Evolutionary conservation across 2,329 filamentous ascomycete genomes (phyloP), one percentile per base, ranked within the genome.

Genomic region (Tolypocladium amazonense): DNA sequence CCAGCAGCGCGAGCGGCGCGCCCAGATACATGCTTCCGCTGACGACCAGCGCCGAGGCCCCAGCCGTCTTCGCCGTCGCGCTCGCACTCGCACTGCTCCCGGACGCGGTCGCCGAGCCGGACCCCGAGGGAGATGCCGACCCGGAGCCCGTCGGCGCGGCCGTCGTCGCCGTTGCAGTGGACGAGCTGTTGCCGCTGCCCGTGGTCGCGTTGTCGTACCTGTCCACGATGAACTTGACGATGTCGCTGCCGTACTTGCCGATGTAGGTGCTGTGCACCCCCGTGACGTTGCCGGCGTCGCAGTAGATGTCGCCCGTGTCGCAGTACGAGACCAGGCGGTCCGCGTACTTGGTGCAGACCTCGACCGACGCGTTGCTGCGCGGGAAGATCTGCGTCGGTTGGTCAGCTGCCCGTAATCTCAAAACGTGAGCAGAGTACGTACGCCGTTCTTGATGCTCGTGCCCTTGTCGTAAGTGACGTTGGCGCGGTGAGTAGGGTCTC

Each of bases 301-400:
- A 77, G 67, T 75, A 77, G 20, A 67, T 60, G 61, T 79, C 77
- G 56, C 75, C 75, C 0, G 63, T 70, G 66, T 77, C 75, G 66
- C 75, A 77, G 66, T 72, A 77, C 4, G 75, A 75, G 53, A 70
- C 66, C 53, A 77, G 64, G 39, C 71, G 71, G 64, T 69, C 62
- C 58, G 66, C 65, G 64, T 75, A 75, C 41, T 68, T 63, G 61
- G 73, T 66, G 67, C 75, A 77, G 18, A 20, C 23, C 8, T 30
- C 18, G 12, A 66, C 64, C 41, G 65, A 68, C 52, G 68, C 64
- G 59, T 74, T 66, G n/a, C 68, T 65, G 50, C 75, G 74, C 39
- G 63, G 56, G 61, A 77, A 76, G 57, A 76, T 62, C 75, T 77
- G 47, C 25, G 23, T 9, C 2, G 3, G n/a, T 14, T 30, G 14